Percentiles rank a stretch among this genome's conserved stretches.
Conservation (phyloP, 148 eudicot genomes). For the Rhododendron henanense region DNA sequence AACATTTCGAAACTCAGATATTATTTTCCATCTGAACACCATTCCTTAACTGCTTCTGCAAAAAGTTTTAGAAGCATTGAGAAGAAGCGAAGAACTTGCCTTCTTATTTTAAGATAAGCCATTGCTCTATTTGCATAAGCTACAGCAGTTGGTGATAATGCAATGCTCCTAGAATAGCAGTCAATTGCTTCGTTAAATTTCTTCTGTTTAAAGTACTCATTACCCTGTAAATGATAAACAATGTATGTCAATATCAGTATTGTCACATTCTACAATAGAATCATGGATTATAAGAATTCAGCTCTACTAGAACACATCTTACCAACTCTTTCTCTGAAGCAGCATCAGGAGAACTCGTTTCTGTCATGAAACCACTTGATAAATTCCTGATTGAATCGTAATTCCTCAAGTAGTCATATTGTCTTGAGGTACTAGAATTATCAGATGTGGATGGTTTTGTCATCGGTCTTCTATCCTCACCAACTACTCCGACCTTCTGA, state of each 20-base stretch:
- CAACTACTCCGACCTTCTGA: constrained; percentile 28
- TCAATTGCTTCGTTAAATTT: constrained; percentile 90
- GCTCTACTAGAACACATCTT: not conserved
- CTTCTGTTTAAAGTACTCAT: constrained; percentile 87
- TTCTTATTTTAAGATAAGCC: constrained; percentile 84
- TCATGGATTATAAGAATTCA: not conserved
- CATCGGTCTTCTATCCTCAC: constrained; percentile 23
- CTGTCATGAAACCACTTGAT: constrained; percentile 39
- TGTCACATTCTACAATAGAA: not conserved
- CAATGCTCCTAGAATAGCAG: constrained; percentile 94
- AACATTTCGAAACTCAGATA: not conserved
- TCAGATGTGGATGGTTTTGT: constrained; percentile 16
- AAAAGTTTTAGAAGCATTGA: not conserved
- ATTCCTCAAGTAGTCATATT: constrained; percentile 31
- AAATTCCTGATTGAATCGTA: constrained; percentile 46
- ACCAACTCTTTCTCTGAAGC: constrained; percentile 94
- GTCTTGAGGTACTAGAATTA: constrained; percentile 16
- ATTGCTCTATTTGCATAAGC: constrained; percentile 97
- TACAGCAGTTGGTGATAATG: constrained; percentile 88
- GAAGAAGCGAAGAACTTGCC: constrained; percentile 35
- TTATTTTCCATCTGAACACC: not conserved
- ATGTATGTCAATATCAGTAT: not conserved
- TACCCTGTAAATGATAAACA: constrained; percentile 52
- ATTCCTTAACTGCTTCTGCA: not conserved
- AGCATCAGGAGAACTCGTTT: constrained; percentile 67